Conservation (phyloP, 2,329 filamentous ascomycete genomes). For the Venturia pyrina region DNA sequence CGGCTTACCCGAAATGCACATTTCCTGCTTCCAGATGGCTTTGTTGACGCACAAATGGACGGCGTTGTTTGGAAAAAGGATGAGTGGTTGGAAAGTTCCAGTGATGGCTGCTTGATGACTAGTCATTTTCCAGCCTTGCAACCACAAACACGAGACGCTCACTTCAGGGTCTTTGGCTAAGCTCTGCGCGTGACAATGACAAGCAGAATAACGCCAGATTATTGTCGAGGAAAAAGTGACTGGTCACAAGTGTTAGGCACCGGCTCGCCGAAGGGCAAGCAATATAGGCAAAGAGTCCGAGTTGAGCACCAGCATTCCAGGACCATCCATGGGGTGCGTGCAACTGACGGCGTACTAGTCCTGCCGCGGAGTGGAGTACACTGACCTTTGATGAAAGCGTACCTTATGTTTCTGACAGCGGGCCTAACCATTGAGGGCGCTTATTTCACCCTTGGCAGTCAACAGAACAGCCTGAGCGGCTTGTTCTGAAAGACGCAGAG, state of each 20-base stretch:
- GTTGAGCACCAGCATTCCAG: not conserved
- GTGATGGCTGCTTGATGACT: not conserved
- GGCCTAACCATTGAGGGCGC: not conserved
- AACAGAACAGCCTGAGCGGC: not conserved
- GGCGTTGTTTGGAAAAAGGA: not conserved
- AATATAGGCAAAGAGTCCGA: not conserved
- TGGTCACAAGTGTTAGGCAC: not conserved
- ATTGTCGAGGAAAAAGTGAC: not conserved
- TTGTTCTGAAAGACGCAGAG: not conserved
- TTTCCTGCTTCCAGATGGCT: not conserved
- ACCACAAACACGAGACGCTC: not conserved
- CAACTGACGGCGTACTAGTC: not conserved
- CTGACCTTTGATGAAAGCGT: not conserved
- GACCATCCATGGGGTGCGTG: not conserved
- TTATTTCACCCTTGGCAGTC: not conserved
- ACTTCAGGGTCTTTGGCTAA: not conserved
- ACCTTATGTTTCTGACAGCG: not conserved
- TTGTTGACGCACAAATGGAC: not conserved
- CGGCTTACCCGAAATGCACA: not conserved
- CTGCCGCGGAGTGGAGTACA: constrained; percentile 3
- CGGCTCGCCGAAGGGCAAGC: not conserved
- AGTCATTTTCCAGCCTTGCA: constrained; percentile 3
- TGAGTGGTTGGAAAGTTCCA: not conserved
- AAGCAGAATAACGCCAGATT: not conserved
- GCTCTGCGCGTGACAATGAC: not conserved